A percentile compares a stretch with the other conserved stretches of the same genome.
These are phyloP conservation scores for Tricharina praecox DNA, from an alignment of 495 filamentous ascomycete species.

Conservation along the genomic window DNA sequence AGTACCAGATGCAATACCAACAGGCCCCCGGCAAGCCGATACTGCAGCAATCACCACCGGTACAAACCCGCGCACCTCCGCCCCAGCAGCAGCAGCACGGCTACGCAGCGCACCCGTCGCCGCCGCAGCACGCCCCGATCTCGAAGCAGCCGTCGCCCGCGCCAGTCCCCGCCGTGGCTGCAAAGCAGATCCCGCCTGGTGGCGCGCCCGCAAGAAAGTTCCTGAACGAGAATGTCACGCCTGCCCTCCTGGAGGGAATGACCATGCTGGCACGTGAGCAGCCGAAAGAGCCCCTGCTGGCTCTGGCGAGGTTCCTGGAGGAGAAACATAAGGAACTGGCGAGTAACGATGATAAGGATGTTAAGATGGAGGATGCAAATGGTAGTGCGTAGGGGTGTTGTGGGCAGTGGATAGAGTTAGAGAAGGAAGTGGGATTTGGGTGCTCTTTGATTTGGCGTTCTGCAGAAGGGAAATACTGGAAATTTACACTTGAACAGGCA, in stretches of 20 bases:
- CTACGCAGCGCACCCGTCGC: background rate
- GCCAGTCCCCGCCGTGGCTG: slow-evolving; percentile 33
- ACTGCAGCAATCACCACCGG: too few relatives aligned
- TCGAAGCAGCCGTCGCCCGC: slow-evolving; percentile 11
- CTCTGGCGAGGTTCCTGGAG: slow-evolving; percentile 70
- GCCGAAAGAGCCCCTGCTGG: slow-evolving; percentile 70
- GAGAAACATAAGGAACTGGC: slow-evolving; percentile 65
- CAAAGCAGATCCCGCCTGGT: slow-evolving; percentile 40
- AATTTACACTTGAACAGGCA: too few relatives aligned
- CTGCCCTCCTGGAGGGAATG: slow-evolving; percentile 76
- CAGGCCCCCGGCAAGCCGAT: too few relatives aligned
- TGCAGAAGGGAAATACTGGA: too few relatives aligned
- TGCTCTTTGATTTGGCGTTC: too few relatives aligned
- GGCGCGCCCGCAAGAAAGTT: slow-evolving; percentile 78
- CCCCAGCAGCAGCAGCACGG: too few relatives aligned
- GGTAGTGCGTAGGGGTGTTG: too few relatives aligned
- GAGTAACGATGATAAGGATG: slow-evolving; percentile 20
- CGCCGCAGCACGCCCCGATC: background rate
- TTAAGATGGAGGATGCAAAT: slow-evolving; percentile 18
- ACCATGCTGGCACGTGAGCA: slow-evolving; percentile 69
- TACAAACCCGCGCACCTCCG: too few relatives aligned
- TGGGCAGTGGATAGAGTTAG: too few relatives aligned
- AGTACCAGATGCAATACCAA: too few relatives aligned
- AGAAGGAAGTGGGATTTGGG: too few relatives aligned
- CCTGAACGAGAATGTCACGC: slow-evolving; percentile 76